Evolutionary conservation across 805 yeast species (phyloP), one percentile per base, ranked within the genome.

Genomic region (Ogataea thermomethanolica): DNA sequence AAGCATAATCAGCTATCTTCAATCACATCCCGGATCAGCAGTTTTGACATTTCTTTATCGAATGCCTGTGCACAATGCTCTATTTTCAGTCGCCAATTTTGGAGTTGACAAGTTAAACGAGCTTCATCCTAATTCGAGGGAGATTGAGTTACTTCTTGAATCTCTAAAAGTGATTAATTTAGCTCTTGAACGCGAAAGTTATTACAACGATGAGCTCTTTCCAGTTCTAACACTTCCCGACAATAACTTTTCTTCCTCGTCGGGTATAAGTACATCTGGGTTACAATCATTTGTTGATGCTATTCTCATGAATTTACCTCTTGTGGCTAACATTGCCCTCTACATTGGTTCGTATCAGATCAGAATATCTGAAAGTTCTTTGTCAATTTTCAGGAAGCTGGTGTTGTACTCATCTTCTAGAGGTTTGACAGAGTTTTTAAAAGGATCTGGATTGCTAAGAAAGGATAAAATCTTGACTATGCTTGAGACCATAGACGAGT

Each of bases 401-500:
- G 66, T 84, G 0, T 14, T 13, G 2, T 48, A 57, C 7, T 61
- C 74, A 9, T 70, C 70, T 33, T 81, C 82, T 25, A 56, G 53
- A 10, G 56, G 59, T 12, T 15, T 12, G 1, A 7, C 25, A 10
- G 33, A 30, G 8, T 8, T 20, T 1, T 17, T 50, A 7, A 25
- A 44, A 3, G 44, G 49, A 3, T 39, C 50, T 20, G 30, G 44
- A 7, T 57, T 76, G 25, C 62, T 68, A 12, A 70, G 71, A 8
- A 76, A 70, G 38, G 81, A 80, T 46, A 76, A 89, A 48, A 62
- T 91, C 10, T 60, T 90, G 33, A 79, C 87, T 0, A 71, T 85
- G 27, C 71, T 84, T 38, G 84, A 81, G 51, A 81, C 89, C 11
- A 76, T 84, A 24, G 86, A 86, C 49, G 96, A 90, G 50, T 78